A percentile compares a stretch with the other conserved stretches of the same genome.
Conservation (phyloP, 768 basidiomycete species). For the Pulveroboletus frians region DNA sequence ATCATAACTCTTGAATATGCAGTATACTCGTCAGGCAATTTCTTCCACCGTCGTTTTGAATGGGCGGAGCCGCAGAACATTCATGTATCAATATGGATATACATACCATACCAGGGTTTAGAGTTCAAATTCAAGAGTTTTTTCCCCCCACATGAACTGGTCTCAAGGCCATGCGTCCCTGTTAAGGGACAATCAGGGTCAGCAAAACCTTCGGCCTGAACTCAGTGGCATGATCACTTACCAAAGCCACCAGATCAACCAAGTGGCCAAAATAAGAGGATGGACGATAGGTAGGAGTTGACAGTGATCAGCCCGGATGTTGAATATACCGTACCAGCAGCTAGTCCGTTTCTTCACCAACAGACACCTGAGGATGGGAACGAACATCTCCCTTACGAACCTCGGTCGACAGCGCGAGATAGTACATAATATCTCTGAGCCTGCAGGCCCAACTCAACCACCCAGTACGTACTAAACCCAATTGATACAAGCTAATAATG, state of each 20-base stretch:
- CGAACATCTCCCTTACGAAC: neutral
- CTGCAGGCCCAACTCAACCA: neutral
- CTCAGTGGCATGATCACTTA: neutral
- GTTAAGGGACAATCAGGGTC: slow-evolving; percentile 4
- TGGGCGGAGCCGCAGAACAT: too few species aligned
- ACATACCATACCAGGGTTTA: too few species aligned
- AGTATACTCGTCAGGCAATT: neutral
- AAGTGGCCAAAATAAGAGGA: too few species aligned
- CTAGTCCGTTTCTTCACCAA: too few species aligned
- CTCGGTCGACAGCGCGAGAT: neutral
- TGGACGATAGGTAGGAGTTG: neutral
- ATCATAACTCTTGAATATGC: neutral
- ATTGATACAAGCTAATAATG: neutral
- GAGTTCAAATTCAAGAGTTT: neutral
- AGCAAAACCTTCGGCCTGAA: neutral
- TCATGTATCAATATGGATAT: too few species aligned
- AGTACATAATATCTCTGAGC: neutral
- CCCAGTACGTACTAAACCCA: neutral
- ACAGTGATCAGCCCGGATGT: neutral
- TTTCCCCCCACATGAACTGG: too few species aligned
- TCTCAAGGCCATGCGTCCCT: neutral
- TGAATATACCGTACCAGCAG: neutral
- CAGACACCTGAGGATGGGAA: neutral
- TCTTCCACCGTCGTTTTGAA: too few species aligned
- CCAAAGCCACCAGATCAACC: neutral